Conservation (phyloP, 1,284 basidiomycete species). For the Peniophora sp. region DNA sequence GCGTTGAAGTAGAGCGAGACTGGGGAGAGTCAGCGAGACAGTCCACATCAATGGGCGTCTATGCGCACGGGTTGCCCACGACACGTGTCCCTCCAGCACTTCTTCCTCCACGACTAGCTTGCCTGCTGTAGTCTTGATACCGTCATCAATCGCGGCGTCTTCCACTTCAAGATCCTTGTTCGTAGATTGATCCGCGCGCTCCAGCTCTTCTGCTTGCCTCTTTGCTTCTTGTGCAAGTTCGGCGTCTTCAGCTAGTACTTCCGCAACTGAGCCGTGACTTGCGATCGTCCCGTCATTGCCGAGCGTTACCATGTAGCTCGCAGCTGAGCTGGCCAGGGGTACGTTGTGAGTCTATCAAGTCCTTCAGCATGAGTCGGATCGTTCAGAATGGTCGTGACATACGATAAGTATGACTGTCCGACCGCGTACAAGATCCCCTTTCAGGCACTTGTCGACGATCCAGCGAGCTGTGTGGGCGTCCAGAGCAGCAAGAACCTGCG, state of each 20-base stretch:
- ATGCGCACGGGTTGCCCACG: constrained; percentile 33
- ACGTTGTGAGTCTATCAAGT: constrained; percentile 79
- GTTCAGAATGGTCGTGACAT: too few species aligned
- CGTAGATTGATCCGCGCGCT: too few species aligned
- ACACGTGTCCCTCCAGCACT: constrained; percentile 46
- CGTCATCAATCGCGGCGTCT: constrained; percentile 25
- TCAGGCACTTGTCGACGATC: constrained; percentile 71
- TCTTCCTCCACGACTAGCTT: constrained; percentile 56
- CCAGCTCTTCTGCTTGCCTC: constrained; percentile 34
- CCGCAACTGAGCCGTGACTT: constrained; percentile 38
- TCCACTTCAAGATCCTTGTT: constrained; percentile 32
- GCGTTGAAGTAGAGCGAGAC: constrained; percentile 21
- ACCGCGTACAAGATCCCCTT: constrained; percentile 57
- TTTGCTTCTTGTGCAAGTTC: constrained; percentile 30
- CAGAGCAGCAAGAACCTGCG: constrained; percentile 48
- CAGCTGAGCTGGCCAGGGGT: constrained; percentile 53
- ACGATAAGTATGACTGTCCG: constrained; percentile 71
- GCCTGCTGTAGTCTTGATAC: constrained; percentile 21
- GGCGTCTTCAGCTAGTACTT: constrained; percentile 32
- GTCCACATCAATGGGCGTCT: too few species aligned
- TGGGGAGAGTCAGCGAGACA: constrained; percentile 8
- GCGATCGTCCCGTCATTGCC: constrained; percentile 41
- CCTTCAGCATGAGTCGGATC: too few species aligned
- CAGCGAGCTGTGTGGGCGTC: constrained; percentile 65
- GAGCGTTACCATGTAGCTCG: constrained; percentile 56